phyloP scores from a whole-genome alignment of 192 early-diverging fungal genomes.

The Coemansia reversa region DNA sequence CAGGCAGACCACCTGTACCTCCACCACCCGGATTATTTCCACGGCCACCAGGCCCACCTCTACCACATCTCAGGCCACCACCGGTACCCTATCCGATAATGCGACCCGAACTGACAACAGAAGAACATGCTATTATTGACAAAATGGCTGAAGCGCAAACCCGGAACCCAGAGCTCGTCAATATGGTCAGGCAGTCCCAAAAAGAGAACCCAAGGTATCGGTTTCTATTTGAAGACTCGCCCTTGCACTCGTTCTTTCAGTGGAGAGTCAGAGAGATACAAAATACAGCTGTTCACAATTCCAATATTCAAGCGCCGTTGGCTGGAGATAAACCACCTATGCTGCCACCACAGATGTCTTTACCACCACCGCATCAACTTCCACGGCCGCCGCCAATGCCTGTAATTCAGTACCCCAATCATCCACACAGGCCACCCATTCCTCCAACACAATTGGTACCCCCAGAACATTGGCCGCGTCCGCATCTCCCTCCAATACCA shows the following conservation, averaged over 20 bases:
- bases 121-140: conserved; percentile 24
- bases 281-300: neutral
- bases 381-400: neutral
- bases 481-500: neutral
- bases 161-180: conserved; percentile 29
- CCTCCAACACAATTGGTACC: neutral
- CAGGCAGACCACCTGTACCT: conserved; percentile 7
- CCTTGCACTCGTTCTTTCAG: conserved; percentile 24
- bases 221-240: conserved; percentile 30
- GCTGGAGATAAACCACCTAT: conserved; percentile 4
- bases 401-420: neutral
- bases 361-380: neutral
- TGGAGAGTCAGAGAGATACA: conserved; percentile 14
- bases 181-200: conserved; percentile 26
- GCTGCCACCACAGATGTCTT: conserved; percentile 2
- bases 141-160: conserved; percentile 34
- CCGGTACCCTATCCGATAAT: conserved; percentile 7
- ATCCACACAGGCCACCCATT: neutral
- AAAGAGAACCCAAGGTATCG: conserved; percentile 24
- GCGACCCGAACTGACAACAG: conserved; percentile 6
- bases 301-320: neutral
- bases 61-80: neutral
- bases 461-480: neutral
- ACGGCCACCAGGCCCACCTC: neutral
- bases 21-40: neutral